Evolutionary conservation across 257 asterid genomes (phyloP), one percentile per base, ranked within the genome.

Genomic region (Solanum chilense): DNA sequence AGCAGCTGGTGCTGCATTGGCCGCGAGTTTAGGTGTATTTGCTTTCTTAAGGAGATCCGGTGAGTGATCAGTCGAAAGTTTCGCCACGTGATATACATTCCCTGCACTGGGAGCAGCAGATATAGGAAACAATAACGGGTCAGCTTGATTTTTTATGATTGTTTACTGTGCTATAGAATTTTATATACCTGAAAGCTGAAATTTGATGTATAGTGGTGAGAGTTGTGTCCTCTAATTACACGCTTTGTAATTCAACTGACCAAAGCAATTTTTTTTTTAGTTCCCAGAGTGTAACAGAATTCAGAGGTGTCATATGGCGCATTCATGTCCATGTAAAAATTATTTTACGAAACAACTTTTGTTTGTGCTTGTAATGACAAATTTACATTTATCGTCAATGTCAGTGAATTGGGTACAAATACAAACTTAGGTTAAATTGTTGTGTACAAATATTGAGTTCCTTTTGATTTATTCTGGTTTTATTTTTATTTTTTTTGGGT

Each of bases 1-100:
- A 45, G 98, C 98, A 60, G 98, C 99, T 69, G 99, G 99, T 37
- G 98, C 98, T 90, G 98, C 97, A 42, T 89, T 97, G 25, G 89
- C 94, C 18, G 98, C 98, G 35, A 95, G 95, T 75, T 86, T 97
- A 90, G 95, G 99, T 71, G 89, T 93, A 49, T 91, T 91, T 27
- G 97, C 98, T 39, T 93, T 91, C 89, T 90, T 96, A 89, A 96
- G 92, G 88, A 91, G 96, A 89, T 45, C 92, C 7, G 84, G 90
- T 83, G 90, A 89, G 71, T 93, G 82, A 92, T 89, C 60, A 75
- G 21, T 29, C 23, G 12, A 31, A 81, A 81, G 45, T 81, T 31
- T 27, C 39, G 31, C 42, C 44, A 81, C 68, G 7, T 29, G 68
- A 80, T 47, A 80, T 29, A 80, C 68, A 47, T n/a, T 4, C 62